Base-by-base conservation (phyloP, 805 yeast species). In the Lipomyces chichibuensis region DNA sequence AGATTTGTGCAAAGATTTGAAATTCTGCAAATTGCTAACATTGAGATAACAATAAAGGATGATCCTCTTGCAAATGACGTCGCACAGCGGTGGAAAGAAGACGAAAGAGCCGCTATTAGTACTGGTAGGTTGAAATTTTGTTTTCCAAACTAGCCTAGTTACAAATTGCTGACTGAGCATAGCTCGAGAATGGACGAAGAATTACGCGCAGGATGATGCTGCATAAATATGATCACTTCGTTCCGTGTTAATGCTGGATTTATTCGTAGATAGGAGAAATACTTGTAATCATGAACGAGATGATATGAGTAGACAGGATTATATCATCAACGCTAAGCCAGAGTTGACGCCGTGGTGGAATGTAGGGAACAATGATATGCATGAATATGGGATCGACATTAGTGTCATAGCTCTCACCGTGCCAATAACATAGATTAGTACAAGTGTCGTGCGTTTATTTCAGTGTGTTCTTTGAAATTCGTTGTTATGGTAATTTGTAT, bases 1-100 rank as follows among this genome's bases (percentile, higher is more conserved):
- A 13, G 13, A 5, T 4, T 1, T 37, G 14, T 37, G 43, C 43
- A 13, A 13, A 13, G 17, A 37, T 9, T 37, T 37, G 43, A 37
- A 23, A 33, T 49, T 33, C 13, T n/a, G 37, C 63, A 20, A 59
- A 43, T 14, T 13, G 17, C 32, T 46, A 39, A 27, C 43, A n/a
- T 27, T 39, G 8, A 2, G n/a, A 13, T 20, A 17, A 49, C 55
- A 25, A 7, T 27, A 8, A 23, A 67, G 69, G 97, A 95, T 77
- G 99, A 95, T 79, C 99, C 99, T 1, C 83, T 95, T 72, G 98
- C 98, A 23, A 95, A 95, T 75, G 98, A 95, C 72, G 99, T 95
- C 53, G 99, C 99, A 1, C 93, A 92, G 73, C 94, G 90, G 69
- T 95, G 99, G 98, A 89, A 94, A 76, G 89, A 87, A 71, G 86